A percentile compares a stretch with the other conserved stretches of the same genome.
These are phyloP conservation scores for Populus alba DNA, from an alignment of 345 rosid species.

Conservation along the genomic window DNA sequence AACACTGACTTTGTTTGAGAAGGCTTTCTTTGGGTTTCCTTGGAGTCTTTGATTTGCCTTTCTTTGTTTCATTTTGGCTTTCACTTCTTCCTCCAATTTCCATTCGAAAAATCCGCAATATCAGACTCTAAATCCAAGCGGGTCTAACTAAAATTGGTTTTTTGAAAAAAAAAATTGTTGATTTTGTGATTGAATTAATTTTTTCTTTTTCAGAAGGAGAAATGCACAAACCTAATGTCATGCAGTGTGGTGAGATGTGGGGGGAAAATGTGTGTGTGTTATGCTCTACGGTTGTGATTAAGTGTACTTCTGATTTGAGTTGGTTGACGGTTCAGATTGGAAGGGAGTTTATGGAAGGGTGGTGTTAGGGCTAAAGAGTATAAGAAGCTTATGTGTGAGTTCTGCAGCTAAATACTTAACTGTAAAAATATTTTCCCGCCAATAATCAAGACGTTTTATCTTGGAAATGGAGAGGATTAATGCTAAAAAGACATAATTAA, in stretches of 20 bases:
- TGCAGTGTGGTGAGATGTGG: not conserved
- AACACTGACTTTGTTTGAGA: slow-evolving; percentile 75
- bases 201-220: too few relatives aligned
- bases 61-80: slow-evolving; percentile 49
- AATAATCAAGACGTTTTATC: not conserved
- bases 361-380: not conserved
- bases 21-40: slow-evolving; percentile 60
- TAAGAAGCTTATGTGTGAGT: too few relatives aligned
- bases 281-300: too few relatives aligned
- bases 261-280: not conserved
- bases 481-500: too few relatives aligned
- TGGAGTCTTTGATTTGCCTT: slow-evolving; percentile 56
- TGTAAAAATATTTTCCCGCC: not conserved
- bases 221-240: not conserved
- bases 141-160: not conserved
- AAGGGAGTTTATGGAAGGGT: not conserved
- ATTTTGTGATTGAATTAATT: too few relatives aligned
- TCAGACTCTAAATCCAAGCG: not conserved
- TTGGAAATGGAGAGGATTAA: not conserved
- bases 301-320: not conserved
- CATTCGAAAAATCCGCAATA: slow-evolving; percentile 19
- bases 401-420: not conserved
- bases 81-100: slow-evolving; percentile 39
- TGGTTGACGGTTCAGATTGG: not conserved
- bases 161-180: not conserved